Evolutionary conservation across 345 rosid species (phyloP).

Genomic region (Salix exigua): DNA sequence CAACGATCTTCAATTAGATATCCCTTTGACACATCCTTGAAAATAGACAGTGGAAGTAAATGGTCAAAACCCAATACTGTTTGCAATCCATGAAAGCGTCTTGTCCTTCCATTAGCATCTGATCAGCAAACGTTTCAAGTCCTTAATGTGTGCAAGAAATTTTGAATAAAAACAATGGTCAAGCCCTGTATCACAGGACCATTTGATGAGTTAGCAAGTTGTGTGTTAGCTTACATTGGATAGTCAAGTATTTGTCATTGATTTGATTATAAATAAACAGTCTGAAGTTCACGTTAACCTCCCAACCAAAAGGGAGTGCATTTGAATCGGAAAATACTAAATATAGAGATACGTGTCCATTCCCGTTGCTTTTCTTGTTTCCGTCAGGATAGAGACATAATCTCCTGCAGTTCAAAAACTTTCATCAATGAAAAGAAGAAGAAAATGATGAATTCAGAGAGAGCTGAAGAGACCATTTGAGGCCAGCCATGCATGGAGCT

Average conservation of each 20-base stretch:
- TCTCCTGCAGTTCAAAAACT: background rate
- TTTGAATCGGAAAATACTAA: background rate
- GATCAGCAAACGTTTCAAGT: background rate
- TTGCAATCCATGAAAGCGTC: background rate
- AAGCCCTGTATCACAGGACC: background rate
- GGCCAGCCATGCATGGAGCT: background rate
- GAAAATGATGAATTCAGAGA: background rate
- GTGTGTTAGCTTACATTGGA: conserved; percentile 6
- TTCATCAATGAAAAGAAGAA: background rate
- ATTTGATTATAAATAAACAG: conserved; percentile 11
- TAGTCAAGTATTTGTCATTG: background rate
- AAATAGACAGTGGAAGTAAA: background rate
- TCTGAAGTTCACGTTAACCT: conserved; percentile 3
- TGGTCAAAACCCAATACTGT: background rate
- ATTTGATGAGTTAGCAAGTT: too few species aligned
- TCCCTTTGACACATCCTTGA: background rate
- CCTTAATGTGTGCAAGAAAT: background rate
- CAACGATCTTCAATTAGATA: conserved; percentile 15
- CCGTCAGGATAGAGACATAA: conserved; percentile 10
- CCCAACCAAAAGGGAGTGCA: background rate
- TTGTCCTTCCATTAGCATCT: background rate
- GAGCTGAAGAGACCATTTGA: background rate
- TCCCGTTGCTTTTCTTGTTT: background rate
- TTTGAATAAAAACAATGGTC: background rate
- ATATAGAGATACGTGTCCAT: background rate